phyloP scores from a whole-genome alignment of 345 rosid genomes.

The Aurinia saxatilis region DNA sequence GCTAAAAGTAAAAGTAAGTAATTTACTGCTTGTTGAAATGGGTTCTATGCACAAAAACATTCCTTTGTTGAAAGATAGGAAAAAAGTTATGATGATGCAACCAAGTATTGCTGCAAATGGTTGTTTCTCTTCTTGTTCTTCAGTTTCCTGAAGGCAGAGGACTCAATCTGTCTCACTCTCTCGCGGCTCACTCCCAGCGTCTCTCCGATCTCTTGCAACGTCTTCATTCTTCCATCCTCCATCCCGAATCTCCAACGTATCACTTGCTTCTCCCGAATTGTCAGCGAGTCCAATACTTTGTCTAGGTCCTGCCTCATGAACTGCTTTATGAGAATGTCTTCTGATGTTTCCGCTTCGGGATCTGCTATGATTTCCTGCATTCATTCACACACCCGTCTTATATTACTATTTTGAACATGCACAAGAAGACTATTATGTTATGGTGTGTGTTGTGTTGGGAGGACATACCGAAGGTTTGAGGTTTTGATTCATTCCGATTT shows the following conservation, averaged over 20 bases:
- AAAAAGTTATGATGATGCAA: constrained; percentile 24
- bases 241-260: constrained; percentile 85
- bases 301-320: constrained; percentile 80
- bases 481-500: constrained; percentile 61
- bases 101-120: constrained; percentile 66
- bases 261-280: constrained; percentile 69
- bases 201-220: constrained; percentile 93
- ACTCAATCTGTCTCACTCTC: constrained; percentile 84
- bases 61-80: not conserved
- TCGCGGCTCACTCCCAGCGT: constrained; percentile 82
- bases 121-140: constrained; percentile 71
- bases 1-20: not conserved
- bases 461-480: constrained; percentile 75
- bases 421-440: not conserved
- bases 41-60: constrained; percentile 29
- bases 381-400: not conserved
- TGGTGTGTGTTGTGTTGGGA: not conserved
- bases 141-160: constrained; percentile 68
- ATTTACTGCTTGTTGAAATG: constrained; percentile 11
- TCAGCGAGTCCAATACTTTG: constrained; percentile 67
- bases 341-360: constrained; percentile 72
- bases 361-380: constrained; percentile 77
- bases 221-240: constrained; percentile 84
- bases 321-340: constrained; percentile 57
- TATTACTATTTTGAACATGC: not conserved